These are phyloP conservation scores for Aspergillus niger DNA, from an alignment of 2,329 filamentous ascomycete species.

Conservation along the genomic window DNA sequence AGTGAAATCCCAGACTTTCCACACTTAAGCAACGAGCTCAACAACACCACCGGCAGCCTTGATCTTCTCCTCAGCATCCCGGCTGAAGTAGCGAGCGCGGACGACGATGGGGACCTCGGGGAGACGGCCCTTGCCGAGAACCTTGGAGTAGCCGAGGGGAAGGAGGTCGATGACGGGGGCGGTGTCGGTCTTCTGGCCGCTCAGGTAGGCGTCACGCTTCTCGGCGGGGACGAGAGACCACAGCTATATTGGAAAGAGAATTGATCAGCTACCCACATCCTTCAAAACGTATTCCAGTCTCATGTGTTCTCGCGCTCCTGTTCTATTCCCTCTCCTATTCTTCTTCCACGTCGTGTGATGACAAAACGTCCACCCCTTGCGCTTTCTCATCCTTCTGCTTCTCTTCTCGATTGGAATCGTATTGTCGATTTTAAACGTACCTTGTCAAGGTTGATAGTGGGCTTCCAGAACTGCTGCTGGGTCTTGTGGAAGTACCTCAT, in stretches of 20 bases:
- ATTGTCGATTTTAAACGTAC: constrained; percentile 52
- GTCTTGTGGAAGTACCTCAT: constrained; percentile 98
- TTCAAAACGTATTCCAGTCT: background rate
- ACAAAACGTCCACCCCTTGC: background rate
- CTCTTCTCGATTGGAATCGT: constrained; percentile 3
- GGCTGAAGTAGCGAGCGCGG: constrained; percentile 91
- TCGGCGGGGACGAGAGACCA: constrained; percentile 93
- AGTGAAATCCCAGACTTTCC: constrained; percentile 24
- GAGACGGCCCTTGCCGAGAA: constrained; percentile 96
- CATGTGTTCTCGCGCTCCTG: constrained; percentile 2
- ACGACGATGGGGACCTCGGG: constrained; percentile 93
- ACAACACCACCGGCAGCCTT: constrained; percentile 94
- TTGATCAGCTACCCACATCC: constrained; percentile 19
- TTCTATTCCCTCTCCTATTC: background rate
- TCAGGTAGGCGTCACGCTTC: constrained; percentile 89
- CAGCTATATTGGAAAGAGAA: constrained; percentile 60
- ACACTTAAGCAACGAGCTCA: constrained; percentile 84
- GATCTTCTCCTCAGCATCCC: constrained; percentile 98
- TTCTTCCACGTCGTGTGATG: background rate
- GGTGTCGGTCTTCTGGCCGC: constrained; percentile 78
- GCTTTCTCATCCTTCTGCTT: background rate
- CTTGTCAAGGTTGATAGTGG: constrained; percentile 98
- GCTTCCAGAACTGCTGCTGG: constrained; percentile 97
- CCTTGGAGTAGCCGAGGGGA: constrained; percentile 95
- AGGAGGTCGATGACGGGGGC: constrained; percentile 98